Conservation (phyloP, 345 rosid species). For the Populus deltoides region DNA sequence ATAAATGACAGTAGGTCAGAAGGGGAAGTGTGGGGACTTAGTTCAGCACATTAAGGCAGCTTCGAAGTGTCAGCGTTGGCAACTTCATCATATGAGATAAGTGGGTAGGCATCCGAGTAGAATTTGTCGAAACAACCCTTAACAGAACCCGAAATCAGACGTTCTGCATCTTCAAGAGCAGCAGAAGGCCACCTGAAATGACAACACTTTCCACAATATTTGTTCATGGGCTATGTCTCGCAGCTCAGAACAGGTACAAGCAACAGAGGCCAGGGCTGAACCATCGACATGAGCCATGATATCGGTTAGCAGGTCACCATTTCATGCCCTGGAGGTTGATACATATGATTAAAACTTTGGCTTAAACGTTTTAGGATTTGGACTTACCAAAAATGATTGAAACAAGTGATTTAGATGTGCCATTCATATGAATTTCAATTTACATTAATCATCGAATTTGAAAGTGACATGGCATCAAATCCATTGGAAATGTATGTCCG, state of each 20-base stretch:
- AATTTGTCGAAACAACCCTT: conserved; percentile 18
- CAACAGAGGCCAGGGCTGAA: conserved; percentile 30
- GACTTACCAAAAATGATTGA: not conserved
- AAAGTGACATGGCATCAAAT: not conserved
- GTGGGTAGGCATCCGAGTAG: conserved; percentile 34
- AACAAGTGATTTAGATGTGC: not conserved
- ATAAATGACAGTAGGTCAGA: conserved; percentile 28
- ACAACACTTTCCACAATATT: conserved; percentile 23
- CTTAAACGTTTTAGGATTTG: not conserved
- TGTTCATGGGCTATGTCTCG: conserved; percentile 24
- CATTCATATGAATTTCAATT: not conserved
- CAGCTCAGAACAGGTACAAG: conserved; percentile 31
- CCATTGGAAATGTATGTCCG: not conserved
- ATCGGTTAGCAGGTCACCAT: conserved; percentile 22
- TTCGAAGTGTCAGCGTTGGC: not conserved
- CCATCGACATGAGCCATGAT: conserved; percentile 33
- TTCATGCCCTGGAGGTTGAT: conserved; percentile 15
- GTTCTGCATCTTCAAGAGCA: conserved; percentile 15
- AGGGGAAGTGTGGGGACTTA: too few species aligned
- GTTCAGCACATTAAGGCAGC: not conserved
- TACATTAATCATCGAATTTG: not conserved
- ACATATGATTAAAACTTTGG: not conserved
- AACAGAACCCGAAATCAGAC: not conserved
- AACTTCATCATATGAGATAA: conserved; percentile 7
- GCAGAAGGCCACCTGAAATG: conserved; percentile 45